These are phyloP conservation scores for Herpetomonas samuelpessoai DNA, from an alignment of 208 protist genomes.

Conservation along the genomic window DNA sequence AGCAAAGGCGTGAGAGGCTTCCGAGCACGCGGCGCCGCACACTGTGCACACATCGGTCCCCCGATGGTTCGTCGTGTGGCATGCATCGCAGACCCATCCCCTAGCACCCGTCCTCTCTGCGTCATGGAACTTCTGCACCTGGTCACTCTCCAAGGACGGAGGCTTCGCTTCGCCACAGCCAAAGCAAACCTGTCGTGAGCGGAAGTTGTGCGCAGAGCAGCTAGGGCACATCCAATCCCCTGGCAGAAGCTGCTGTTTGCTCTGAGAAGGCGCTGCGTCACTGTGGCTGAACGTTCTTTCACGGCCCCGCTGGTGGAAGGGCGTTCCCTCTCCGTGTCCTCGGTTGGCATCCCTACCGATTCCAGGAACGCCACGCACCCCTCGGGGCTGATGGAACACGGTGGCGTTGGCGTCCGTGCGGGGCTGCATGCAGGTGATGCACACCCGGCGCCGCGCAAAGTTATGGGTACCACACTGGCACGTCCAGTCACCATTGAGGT, in stretches of 20 bases:
- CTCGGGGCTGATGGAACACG: background rate
- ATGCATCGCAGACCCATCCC: constrained; percentile 25
- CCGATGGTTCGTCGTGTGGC: constrained; percentile 25
- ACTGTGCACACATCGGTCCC: background rate
- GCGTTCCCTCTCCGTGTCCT: no score
- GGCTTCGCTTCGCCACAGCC: constrained; percentile 12
- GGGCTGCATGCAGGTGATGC: constrained; percentile 29
- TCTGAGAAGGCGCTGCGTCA: no score
- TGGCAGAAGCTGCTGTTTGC: background rate
- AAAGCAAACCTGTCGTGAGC: constrained; percentile 26
- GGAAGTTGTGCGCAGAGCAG: constrained; percentile 49
- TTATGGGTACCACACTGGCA: constrained; percentile 75
- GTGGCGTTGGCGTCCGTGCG: background rate
- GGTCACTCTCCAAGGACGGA: background rate
- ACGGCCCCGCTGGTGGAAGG: no score
- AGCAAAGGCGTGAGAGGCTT: no score
- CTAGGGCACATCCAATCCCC: constrained; percentile 20
- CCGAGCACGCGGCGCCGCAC: background rate
- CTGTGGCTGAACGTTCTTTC: background rate
- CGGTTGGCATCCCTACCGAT: no score
- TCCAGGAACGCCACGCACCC: no score
- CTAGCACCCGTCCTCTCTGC: background rate
- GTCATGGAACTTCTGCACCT: background rate
- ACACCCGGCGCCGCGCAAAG: constrained; percentile 45
- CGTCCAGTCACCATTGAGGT: constrained; percentile 54